A percentile compares a stretch with the other conserved stretches of the same genome.
phyloP scores from a whole-genome alignment of 169 alveolate species.

The Amoebophrya sp. region DNA sequence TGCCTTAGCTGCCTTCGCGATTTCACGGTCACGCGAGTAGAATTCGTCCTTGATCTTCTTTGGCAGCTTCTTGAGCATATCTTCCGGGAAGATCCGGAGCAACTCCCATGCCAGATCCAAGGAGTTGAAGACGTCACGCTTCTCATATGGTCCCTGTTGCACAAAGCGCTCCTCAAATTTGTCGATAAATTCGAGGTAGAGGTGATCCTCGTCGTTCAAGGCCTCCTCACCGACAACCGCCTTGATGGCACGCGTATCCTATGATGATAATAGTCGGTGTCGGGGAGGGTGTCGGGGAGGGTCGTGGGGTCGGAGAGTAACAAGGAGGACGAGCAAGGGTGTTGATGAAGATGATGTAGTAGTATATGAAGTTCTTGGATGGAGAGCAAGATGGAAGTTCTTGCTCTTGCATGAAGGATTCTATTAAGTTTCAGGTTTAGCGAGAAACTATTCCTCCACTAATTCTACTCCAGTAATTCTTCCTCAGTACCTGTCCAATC shows the following conservation, averaged over 20 bases:
- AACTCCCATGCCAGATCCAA: conserved; percentile 97
- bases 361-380: too few species aligned
- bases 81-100: conserved; percentile 97
- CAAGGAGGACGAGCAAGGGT: too few species aligned
- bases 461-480: too few species aligned
- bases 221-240: conserved; percentile 99
- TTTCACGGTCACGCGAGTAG: background rate
- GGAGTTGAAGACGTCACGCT: conserved; percentile 91
- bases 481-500: conserved; percentile 82
- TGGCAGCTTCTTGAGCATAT: conserved; percentile 91
- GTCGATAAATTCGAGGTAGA: conserved; percentile 95
- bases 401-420: too few species aligned
- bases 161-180: conserved; percentile 95
- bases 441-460: too few species aligned
- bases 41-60: conserved; percentile 49
- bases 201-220: conserved; percentile 90
- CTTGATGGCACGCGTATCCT: conserved; percentile 98
- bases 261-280: too few species aligned
- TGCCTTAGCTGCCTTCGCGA: background rate
- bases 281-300: too few species aligned
- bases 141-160: conserved; percentile 94
- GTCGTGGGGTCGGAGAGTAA: too few species aligned
- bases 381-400: too few species aligned
- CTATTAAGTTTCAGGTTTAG: too few species aligned
- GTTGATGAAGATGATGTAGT: too few species aligned